Evolutionary conservation across 805 yeast species (phyloP).

Genomic region (Hanseniaspora lindneri): DNA sequence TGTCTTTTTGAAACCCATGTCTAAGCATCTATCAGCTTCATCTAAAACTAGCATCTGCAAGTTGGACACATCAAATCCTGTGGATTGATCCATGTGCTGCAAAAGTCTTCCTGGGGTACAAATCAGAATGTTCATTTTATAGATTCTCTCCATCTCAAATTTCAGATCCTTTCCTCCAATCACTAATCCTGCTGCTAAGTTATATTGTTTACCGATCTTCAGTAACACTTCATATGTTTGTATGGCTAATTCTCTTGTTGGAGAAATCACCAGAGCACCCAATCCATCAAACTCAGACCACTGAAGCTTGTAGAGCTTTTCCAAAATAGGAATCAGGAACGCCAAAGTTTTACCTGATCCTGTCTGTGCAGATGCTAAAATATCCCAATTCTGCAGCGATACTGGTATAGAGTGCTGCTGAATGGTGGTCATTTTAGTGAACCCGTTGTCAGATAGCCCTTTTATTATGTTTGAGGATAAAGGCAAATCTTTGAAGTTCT

Average conservation of each 20-base stretch:
- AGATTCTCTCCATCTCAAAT: conserved; percentile 68
- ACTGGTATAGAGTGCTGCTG: conserved; percentile 69
- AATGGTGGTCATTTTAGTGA: conserved; percentile 69
- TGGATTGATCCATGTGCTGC: conserved; percentile 84
- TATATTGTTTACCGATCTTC: conserved; percentile 63
- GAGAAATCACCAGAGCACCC: conserved; percentile 81
- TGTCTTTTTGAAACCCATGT: conserved; percentile 82
- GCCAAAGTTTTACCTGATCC: conserved; percentile 81
- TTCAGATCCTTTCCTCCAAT: conserved; percentile 87
- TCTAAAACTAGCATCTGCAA: conserved; percentile 71
- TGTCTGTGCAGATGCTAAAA: conserved; percentile 80
- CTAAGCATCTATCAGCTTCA: conserved; percentile 86
- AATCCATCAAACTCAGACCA: conserved; percentile 81
- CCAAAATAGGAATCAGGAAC: conserved; percentile 69
- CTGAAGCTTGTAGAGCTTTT: conserved; percentile 50
- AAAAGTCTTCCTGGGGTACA: conserved; percentile 87
- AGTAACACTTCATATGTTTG: conserved; percentile 80
- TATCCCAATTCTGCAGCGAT: conserved; percentile 64
- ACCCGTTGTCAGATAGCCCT: conserved; percentile 72
- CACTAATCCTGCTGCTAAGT: conserved; percentile 78
- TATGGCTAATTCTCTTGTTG: conserved; percentile 83
- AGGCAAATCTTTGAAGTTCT: conserved; percentile 69
- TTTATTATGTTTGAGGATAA: conserved; percentile 48
- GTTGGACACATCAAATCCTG: conserved; percentile 62
- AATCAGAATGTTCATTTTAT: conserved; percentile 66